Conservation (phyloP, 768 basidiomycete genomes). For the Panus rudis region DNA sequence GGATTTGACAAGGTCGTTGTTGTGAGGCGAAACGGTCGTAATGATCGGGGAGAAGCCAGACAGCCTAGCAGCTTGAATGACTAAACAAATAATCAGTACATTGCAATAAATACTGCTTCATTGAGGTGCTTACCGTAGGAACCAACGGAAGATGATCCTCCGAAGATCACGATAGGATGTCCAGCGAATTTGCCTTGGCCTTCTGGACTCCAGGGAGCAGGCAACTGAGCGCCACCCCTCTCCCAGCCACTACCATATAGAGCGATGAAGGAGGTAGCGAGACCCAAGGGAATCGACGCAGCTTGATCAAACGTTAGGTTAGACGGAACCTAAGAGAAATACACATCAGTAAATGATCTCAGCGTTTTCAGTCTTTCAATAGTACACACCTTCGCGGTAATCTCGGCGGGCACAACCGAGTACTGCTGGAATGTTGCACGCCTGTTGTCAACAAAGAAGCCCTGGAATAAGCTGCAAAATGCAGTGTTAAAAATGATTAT, state of each 20-base stretch:
- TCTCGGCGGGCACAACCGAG: slow-evolving; percentile 14
- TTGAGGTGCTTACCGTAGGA: slow-evolving; percentile 16
- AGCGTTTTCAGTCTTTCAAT: background rate
- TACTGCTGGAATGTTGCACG: slow-evolving; percentile 20
- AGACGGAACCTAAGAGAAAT: slow-evolving; percentile 17
- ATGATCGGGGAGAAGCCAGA: slow-evolving; percentile 24
- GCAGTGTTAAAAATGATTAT: background rate
- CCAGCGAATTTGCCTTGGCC: slow-evolving; percentile 16
- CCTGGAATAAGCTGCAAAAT: slow-evolving; percentile 12
- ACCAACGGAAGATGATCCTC: slow-evolving; percentile 21
- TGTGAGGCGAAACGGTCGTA: slow-evolving; percentile 19
- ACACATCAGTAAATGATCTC: background rate
- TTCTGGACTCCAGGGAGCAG: slow-evolving; percentile 17
- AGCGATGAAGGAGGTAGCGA: slow-evolving; percentile 24
- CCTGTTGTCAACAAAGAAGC: slow-evolving; percentile 7
- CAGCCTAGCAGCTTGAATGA: slow-evolving; percentile 21
- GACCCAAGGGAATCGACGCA: slow-evolving; percentile 23
- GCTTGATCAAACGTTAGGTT: slow-evolving; percentile 26
- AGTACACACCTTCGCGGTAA: slow-evolving; percentile 13
- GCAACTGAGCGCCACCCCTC: slow-evolving; percentile 3
- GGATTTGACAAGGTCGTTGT: slow-evolving; percentile 10
- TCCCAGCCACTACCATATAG: slow-evolving; percentile 16
- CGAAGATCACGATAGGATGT: slow-evolving; percentile 20
- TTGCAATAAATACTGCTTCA: background rate
- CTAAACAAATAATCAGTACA: slow-evolving; percentile 5